A percentile compares a stretch with the other conserved stretches of the same genome.
Evolutionary conservation across 208 protist species (phyloP).

Genomic region (Wallacemonas rigidus): DNA sequence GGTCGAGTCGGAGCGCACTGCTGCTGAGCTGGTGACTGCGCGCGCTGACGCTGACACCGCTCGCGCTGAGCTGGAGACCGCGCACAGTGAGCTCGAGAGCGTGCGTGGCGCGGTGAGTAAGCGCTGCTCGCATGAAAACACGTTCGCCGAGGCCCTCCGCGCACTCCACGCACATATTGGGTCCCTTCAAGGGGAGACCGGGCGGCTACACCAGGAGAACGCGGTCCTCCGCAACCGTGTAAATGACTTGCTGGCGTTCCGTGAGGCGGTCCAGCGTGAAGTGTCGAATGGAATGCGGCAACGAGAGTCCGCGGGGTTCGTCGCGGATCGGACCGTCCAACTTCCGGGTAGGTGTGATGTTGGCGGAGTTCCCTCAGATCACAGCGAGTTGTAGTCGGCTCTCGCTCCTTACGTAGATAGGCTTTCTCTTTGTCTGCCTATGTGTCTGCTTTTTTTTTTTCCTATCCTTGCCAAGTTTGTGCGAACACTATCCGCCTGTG

Average conservation of each 20-base stretch:
- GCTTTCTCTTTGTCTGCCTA: slow-evolving; percentile 2
- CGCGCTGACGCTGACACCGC: not conserved
- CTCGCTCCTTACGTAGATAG: slow-evolving; percentile 1
- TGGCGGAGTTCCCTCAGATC: not conserved
- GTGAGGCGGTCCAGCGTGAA: slow-evolving; percentile 26
- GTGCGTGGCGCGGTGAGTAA: too few species aligned
- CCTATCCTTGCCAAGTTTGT: slow-evolving; percentile 8
- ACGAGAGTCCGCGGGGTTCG: not conserved
- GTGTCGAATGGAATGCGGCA: slow-evolving; percentile 21
- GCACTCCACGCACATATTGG: not conserved
- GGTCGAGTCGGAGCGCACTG: not conserved
- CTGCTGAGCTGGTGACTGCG: not conserved
- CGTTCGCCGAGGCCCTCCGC: too few species aligned
- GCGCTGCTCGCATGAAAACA: too few species aligned
- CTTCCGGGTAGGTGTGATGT: not conserved
- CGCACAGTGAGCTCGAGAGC: not conserved
- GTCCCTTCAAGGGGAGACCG: slow-evolving; percentile 4
- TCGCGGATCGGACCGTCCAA: too few species aligned
- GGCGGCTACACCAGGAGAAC: slow-evolving; percentile 22
- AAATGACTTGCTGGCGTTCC: slow-evolving; percentile 14
- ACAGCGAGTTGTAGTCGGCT: not conserved
- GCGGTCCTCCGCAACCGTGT: slow-evolving; percentile 12
- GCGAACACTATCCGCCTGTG: slow-evolving; percentile 4
- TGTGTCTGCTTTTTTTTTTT: slow-evolving; percentile 16
- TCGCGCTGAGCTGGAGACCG: not conserved